Conservation (phyloP, 139 green algal species). For the Raphidocelis subcapitata region DNA sequence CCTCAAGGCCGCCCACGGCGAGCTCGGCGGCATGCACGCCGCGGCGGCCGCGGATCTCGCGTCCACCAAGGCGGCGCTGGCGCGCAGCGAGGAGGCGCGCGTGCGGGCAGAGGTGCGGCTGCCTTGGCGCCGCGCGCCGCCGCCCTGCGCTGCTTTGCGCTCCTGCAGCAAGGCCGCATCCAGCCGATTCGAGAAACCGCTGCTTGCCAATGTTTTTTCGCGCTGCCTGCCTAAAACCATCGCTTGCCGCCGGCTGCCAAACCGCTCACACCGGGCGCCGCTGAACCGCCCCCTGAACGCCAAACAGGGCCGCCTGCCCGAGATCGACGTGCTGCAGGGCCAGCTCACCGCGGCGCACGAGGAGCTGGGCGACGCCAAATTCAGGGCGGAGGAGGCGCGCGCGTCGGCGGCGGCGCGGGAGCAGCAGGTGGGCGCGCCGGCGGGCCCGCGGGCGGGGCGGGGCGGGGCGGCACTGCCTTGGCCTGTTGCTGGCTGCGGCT, state of each 20-base stretch:
- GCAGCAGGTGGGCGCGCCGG: not conserved
- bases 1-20: constrained; percentile 23
- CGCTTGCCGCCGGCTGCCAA: not conserved
- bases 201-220: not conserved
- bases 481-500: no score
- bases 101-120: constrained; percentile 25
- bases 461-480: no score
- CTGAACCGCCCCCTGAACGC: not conserved
- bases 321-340: constrained; percentile 57
- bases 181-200: not conserved
- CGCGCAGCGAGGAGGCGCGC: constrained; percentile 24
- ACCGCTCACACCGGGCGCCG: not conserved
- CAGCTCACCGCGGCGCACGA: constrained; percentile 37
- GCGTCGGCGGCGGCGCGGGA: constrained; percentile 10
- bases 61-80: constrained; percentile 9
- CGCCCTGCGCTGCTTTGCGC: not conserved
- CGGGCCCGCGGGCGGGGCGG: no score
- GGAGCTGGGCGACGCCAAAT: constrained; percentile 28
- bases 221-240: not conserved
- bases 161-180: not conserved
- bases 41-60: constrained; percentile 13
- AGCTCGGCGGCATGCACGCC: constrained; percentile 21
- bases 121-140: no score
- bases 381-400: constrained; percentile 21
- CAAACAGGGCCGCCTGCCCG: constrained; percentile 51